These are phyloP conservation scores for Parafenestella ontariensis DNA, from an alignment of 2,329 filamentous ascomycete species.

Conservation along the genomic window DNA sequence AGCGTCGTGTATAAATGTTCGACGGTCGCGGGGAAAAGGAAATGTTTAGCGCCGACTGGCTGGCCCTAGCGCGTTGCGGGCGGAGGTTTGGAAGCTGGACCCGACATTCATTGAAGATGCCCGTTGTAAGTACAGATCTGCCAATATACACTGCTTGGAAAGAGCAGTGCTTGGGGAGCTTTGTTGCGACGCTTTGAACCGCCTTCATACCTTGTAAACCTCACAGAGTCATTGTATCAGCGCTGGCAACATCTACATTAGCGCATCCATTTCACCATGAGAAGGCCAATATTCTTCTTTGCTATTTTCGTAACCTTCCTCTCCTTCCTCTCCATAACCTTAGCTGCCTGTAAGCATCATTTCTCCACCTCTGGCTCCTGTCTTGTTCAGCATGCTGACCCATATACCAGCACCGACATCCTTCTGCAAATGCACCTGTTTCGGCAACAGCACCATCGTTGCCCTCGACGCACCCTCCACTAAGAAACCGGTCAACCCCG, in stretches of 20 bases:
- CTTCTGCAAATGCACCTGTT: conserved; percentile 77
- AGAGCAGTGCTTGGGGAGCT: not conserved
- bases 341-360: conserved; percentile 53
- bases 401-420: conserved; percentile 59
- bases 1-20: conserved; percentile 19
- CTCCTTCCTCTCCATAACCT: conserved; percentile 46
- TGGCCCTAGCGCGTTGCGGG: conserved; percentile 21
- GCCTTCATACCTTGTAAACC: not conserved
- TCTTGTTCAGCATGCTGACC: not conserved
- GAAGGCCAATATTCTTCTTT: conserved; percentile 27
- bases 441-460: conserved; percentile 72
- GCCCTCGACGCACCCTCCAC: conserved; percentile 60
- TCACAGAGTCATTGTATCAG: not conserved
- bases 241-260: not conserved
- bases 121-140: not conserved
- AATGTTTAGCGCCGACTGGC: conserved; percentile 40
- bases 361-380: not conserved
- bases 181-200: not conserved
- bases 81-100: conserved; percentile 18
- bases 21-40: conserved; percentile 35
- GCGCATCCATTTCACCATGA: conserved; percentile 28
- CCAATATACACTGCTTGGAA: not conserved
- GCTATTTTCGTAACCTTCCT: conserved; percentile 38
- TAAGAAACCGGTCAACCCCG: conserved; percentile 28
- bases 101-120: conserved; percentile 7